Evolutionary conservation across 2,329 filamentous ascomycete species (phyloP).

Genomic region (Alternaria gansuensis): DNA sequence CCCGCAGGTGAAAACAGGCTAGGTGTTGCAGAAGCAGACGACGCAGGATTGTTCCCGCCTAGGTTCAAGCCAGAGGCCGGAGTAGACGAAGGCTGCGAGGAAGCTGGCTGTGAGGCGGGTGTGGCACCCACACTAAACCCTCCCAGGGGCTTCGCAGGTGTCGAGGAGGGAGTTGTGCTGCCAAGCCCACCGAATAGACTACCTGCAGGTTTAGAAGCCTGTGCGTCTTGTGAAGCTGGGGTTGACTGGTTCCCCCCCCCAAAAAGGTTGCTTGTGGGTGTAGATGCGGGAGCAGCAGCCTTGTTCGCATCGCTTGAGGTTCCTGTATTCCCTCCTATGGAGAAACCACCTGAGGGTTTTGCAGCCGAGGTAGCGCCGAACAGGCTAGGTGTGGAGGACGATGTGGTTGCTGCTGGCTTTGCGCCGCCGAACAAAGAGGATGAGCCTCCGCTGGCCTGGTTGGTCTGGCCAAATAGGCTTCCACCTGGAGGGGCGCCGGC

Average conservation of each 20-base stretch:
- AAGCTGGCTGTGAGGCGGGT: slow-evolving; percentile 35
- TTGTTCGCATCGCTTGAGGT: slow-evolving; percentile 46
- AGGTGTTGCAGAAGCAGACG: slow-evolving; percentile 37
- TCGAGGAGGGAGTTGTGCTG: slow-evolving; percentile 42
- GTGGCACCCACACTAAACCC: slow-evolving; percentile 42
- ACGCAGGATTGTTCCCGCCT: slow-evolving; percentile 34
- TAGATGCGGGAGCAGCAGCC: slow-evolving; percentile 37
- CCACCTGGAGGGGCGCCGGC: slow-evolving; percentile 50
- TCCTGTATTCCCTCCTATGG: slow-evolving; percentile 34
- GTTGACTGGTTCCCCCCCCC: slow-evolving; percentile 34
- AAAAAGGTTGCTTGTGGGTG: slow-evolving; percentile 35
- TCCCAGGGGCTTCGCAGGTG: slow-evolving; percentile 41
- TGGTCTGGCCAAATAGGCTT: slow-evolving; percentile 41
- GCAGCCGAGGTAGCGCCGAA: slow-evolving; percentile 40
- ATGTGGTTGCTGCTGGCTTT: slow-evolving; percentile 40
- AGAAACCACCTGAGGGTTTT: slow-evolving; percentile 36
- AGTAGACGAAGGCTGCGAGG: slow-evolving; percentile 34
- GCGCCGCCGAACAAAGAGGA: slow-evolving; percentile 32
- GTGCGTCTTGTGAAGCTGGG: slow-evolving; percentile 44
- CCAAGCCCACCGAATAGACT: slow-evolving; percentile 40
- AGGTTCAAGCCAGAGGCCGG: slow-evolving; percentile 28
- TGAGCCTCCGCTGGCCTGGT: slow-evolving; percentile 19
- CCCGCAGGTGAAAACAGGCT: slow-evolving; percentile 34
- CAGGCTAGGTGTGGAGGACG: slow-evolving; percentile 40
- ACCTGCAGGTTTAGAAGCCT: slow-evolving; percentile 44